Conservation (phyloP, 1,139 yeast genomes). For the Pichia sp. region DNA sequence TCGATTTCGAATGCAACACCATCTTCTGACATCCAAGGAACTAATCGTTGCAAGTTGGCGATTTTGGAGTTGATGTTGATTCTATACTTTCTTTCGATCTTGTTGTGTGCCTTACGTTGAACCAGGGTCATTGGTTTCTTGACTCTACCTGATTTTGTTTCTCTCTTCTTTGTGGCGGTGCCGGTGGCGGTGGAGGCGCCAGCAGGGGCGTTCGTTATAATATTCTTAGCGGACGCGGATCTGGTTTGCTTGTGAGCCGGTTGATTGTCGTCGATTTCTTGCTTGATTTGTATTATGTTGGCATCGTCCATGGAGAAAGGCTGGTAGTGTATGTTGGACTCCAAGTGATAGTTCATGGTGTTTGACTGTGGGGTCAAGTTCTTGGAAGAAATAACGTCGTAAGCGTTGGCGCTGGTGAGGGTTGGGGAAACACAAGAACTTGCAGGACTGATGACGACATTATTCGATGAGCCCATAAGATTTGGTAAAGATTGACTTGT, state of each 20-base stretch:
- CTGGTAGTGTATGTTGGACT: background rate
- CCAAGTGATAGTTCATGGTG: background rate
- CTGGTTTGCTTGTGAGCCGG: no score
- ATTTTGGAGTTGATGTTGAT: slow-evolving; percentile 73
- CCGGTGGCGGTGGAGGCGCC: no score
- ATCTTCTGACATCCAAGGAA: slow-evolving; percentile 62
- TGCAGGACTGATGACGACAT: slow-evolving; percentile 4
- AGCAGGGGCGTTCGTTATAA: no score
- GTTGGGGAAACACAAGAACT: slow-evolving; percentile 16
- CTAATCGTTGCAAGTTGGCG: slow-evolving; percentile 60
- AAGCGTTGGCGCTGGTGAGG: background rate
- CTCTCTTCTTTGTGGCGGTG: background rate
- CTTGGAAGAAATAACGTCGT: background rate
- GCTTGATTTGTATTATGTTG: background rate
- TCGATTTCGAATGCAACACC: slow-evolving; percentile 58
- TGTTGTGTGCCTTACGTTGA: slow-evolving; percentile 71
- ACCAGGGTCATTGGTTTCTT: slow-evolving; percentile 31
- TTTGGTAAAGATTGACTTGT: no score
- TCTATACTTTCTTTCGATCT: slow-evolving; percentile 68
- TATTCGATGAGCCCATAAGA: no score
- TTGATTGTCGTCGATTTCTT: no score
- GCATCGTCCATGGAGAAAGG: background rate
- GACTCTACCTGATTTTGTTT: slow-evolving; percentile 13
- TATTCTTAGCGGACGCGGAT: no score
- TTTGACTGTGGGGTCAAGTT: background rate